Evolutionary conservation across 2,329 filamentous ascomycete genomes (phyloP), one percentile per base, ranked within the genome.

Genomic region (Polychaeton citri): DNA sequence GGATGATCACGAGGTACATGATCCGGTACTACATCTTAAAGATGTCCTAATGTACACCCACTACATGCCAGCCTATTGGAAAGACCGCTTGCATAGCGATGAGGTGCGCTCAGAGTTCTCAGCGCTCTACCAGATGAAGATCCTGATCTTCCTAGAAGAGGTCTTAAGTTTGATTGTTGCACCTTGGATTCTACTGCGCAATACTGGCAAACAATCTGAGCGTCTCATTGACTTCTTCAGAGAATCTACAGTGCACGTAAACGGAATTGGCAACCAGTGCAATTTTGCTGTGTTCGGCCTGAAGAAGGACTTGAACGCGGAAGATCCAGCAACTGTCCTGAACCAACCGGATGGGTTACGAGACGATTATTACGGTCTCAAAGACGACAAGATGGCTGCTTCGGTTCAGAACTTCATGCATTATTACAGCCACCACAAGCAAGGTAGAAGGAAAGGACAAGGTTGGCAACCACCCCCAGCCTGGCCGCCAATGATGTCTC

Each of bases 261-360:
- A 98, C 52, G 90, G 90, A 0, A 71, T 98, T 21, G 90, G 90
- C 16, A 88, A 95, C 46, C 85, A 96, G 8, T 98, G 90, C 59
- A 95, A 88, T 1, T 96, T 95, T 61, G 90, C 90, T 3, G 85
- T 94, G 21, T 98, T 98, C 51, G 84, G 95, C 44, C 96, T 96
- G 63, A 87, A 93, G 58, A 88, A 86, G 55, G 81, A 79, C 16
- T 69, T 73, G 33, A 69, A 69, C 44, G 62, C 62, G 4, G 54
- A 57, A 31, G 54, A 59, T 34, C 60, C 58, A 8, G 60, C 47
- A 2, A 47, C 46, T 7, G 47, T 50, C 16, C 43, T 46, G 45
- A 57, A 42, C 41, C 58, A 46, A 59, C 61, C 39, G 46, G 59
- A 48, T 37, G 55, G 52, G n/a, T 71, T 86, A 7, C 76, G 90